A percentile compares a stretch with the other conserved stretches of the same genome.
Conservation (phyloP, 257 asterid genomes). For the Nyctanthes arbortristis region DNA sequence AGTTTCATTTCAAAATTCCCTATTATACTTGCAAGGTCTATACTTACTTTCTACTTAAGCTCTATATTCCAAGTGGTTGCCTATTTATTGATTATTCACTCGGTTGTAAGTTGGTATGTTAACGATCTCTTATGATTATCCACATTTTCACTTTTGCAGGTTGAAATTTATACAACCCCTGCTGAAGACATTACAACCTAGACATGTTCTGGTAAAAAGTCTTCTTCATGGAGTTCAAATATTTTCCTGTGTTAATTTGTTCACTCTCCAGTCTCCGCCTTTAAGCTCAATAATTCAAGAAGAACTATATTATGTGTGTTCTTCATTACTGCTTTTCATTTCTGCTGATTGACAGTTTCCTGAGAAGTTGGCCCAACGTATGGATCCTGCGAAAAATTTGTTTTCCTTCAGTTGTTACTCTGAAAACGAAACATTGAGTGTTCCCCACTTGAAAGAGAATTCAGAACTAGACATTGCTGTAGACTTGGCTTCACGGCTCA, state of each 20-base stretch:
- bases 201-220: conserved; percentile 61
- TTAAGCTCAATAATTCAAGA: not conserved
- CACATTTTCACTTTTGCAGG: conserved; percentile 28
- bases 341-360: conserved; percentile 57
- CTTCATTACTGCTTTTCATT: not conserved
- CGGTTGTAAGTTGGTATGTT: conserved; percentile 5
- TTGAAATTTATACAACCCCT: conserved; percentile 43
- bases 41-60: not conserved
- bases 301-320: not conserved
- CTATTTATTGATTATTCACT: not conserved
- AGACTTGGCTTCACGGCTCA: conserved; percentile 48
- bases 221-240: not conserved
- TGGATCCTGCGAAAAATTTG: conserved; percentile 30
- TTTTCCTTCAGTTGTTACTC: conserved; percentile 45
- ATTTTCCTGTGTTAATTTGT: not conserved
- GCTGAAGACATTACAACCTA: conserved; percentile 67
- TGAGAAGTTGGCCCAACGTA: conserved; percentile 44
- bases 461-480: conserved; percentile 49
- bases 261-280: not conserved
- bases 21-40: conserved; percentile 7
- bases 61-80: not conserved
- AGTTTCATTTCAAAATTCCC: conserved; percentile 23
- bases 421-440: conserved; percentile 38
- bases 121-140: not conserved
- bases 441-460: conserved; percentile 47